Percentiles rank a stretch among this genome's conserved stretches.
These are phyloP conservation scores for Linnemannia hyalina DNA, from an alignment of 192 early-diverging fungal species.

Conservation along the genomic window DNA sequence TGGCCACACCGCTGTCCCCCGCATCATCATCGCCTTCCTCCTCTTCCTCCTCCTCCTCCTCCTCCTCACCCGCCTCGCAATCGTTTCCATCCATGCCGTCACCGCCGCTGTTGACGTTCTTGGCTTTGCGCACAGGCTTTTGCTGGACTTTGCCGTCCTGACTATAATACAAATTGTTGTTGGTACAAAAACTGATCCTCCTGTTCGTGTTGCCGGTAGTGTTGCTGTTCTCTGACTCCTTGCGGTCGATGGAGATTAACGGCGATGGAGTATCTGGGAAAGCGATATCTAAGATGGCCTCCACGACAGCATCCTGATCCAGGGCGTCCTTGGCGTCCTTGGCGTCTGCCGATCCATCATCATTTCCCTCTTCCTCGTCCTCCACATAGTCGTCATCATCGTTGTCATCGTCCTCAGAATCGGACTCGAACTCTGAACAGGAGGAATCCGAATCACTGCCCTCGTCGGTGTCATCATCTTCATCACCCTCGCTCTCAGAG, in stretches of 20 bases:
- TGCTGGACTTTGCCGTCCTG: conserved; percentile 10
- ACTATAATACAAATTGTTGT: conserved; percentile 45
- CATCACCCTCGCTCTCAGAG: conserved; percentile 37
- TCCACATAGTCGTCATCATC: conserved; percentile 21
- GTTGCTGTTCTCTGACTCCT: neutral
- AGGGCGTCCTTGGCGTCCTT: neutral
- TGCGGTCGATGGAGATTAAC: neutral
- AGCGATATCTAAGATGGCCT: conserved; percentile 15
- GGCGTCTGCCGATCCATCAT: conserved; percentile 14
- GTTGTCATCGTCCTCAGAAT: conserved; percentile 20
- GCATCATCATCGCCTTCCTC: neutral
- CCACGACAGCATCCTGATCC: conserved; percentile 8
- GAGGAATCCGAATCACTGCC: conserved; percentile 28
- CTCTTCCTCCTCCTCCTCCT: neutral
- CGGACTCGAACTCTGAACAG: conserved; percentile 4
- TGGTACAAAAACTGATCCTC: conserved; percentile 46
- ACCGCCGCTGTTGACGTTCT: neutral
- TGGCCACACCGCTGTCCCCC: neutral
- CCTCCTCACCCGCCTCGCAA: neutral
- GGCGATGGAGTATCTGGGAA: neutral
- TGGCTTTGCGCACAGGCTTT: neutral
- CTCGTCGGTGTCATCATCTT: conserved; percentile 36
- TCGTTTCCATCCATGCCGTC: neutral
- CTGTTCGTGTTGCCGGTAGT: neutral
- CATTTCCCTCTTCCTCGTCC: conserved; percentile 3